Conservation (phyloP, 768 basidiomycete species). For the Chlorophyllum brunneum region DNA sequence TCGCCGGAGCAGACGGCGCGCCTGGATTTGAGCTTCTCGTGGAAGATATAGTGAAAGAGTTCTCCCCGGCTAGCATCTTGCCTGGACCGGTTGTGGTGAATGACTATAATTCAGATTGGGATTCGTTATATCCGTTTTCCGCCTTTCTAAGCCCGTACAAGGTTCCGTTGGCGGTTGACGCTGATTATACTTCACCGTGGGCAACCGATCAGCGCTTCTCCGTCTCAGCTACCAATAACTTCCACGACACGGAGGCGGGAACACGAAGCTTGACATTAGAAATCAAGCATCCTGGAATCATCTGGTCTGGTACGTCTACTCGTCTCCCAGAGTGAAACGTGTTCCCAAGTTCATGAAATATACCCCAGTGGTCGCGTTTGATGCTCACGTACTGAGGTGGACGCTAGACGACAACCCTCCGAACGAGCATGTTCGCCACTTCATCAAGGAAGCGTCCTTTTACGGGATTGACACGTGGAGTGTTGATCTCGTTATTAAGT, state of each 20-base stretch:
- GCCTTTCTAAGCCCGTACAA: slow-evolving; percentile 83
- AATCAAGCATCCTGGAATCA: slow-evolving; percentile 75
- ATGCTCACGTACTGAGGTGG: slow-evolving; percentile 87
- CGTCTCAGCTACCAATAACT: slow-evolving; percentile 56
- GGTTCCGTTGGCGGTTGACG: slow-evolving; percentile 55
- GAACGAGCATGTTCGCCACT: slow-evolving; percentile 70
- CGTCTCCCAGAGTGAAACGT: background rate
- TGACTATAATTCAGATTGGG: slow-evolving; percentile 86
- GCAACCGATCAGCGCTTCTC: slow-evolving; percentile 35
- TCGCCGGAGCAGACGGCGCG: slow-evolving; percentile 80
- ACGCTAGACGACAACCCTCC: slow-evolving; percentile 78
- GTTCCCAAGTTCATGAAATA: slow-evolving; percentile 3
- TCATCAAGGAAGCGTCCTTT: slow-evolving; percentile 89
- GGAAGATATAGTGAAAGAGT: slow-evolving; percentile 51
- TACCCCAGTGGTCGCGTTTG: slow-evolving; percentile 74
- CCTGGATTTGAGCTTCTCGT: slow-evolving; percentile 70
- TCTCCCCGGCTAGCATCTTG: slow-evolving; percentile 42
- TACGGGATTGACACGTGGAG: slow-evolving; percentile 73
- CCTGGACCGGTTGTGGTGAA: slow-evolving; percentile 57
- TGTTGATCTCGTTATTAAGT: slow-evolving; percentile 66
- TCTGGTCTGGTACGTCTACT: slow-evolving; percentile 68
- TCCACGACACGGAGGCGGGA: slow-evolving; percentile 48
- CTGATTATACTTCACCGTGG: slow-evolving; percentile 51
- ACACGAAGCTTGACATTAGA: slow-evolving; percentile 68
- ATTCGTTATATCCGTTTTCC: slow-evolving; percentile 78